Base-by-base conservation (phyloP, 2,329 filamentous ascomycete species). In the Beauveria rudraprayagi region DNA sequence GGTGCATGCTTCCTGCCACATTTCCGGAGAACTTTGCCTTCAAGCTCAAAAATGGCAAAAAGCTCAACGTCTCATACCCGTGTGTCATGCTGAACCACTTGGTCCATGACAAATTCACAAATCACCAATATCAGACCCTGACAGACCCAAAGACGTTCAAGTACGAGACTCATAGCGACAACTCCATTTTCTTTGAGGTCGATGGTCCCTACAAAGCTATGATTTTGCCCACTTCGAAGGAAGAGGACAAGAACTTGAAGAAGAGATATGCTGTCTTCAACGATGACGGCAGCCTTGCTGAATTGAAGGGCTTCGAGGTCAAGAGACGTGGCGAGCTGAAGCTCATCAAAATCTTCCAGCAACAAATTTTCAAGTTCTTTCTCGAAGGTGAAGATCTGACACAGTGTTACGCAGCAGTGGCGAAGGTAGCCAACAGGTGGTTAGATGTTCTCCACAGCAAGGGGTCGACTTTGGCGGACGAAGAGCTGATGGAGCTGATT, bases 181-280 rank as follows among this genome's bases (percentile, higher is more conserved):
- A 99, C 75, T 94, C 92, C 40, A 99, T 99, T 73, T 99, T 99
- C 78, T 99, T 99, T 77, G 94, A 99, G 75, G 94, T 99, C 54
- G 94, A 99, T 69, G 94, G 94, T 5, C 94, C 94, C 0, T 99
- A 99, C 80, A 92, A 85, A 72, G 94, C 94, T 65, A 99, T 99
- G 94, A 87, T 99, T 63, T 75, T 99, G 65, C 94, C 94, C 2
- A 97, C 94, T 0, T 97, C 93, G 0, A 97, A 99, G 72, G 94
- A 99, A 72, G 94, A 97, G 74, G 93, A 97, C 78, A 99, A 97
- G 80, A 99, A 99, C 75, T 80, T 99, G 83, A 99, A 99, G 79
- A 99, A 99, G 77, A 87, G 94, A 70, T 99, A 99, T 72, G 94
- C 95, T 46, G 94, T 99, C 4, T 99, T 99, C 83, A 99, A 99